These are phyloP conservation scores for Arabidopsis suecica DNA, from an alignment of 345 rosid species.

Conservation along the genomic window DNA sequence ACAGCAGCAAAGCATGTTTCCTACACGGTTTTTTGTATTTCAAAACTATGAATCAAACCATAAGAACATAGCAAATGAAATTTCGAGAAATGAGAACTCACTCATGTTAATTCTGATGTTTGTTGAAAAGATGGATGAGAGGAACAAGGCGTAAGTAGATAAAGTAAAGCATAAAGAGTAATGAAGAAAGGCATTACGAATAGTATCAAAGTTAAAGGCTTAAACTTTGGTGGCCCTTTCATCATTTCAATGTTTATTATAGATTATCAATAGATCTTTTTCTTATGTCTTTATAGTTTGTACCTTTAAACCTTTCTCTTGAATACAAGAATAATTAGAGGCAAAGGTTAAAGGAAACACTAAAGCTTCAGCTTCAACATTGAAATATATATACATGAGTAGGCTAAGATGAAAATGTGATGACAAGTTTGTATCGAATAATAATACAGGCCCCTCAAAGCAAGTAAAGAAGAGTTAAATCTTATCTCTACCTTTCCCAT, in stretches of 20 bases:
- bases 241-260: slow-evolving; percentile 35
- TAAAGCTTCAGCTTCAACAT: slow-evolving; percentile 28
- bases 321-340: slow-evolving; percentile 16
- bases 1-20: slow-evolving; percentile 55
- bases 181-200: slow-evolving; percentile 42
- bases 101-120: slow-evolving; percentile 19
- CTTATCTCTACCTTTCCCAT: slow-evolving; percentile 40
- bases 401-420: slow-evolving; percentile 31
- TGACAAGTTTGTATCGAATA: slow-evolving; percentile 38
- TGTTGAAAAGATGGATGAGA: slow-evolving; percentile 2
- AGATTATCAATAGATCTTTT: background rate
- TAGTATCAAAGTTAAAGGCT: slow-evolving; percentile 30
- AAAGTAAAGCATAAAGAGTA: slow-evolving; percentile 41
- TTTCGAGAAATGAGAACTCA: background rate
- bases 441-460: slow-evolving; percentile 39
- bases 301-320: slow-evolving; percentile 7
- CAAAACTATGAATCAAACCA: slow-evolving; percentile 24
- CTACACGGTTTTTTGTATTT: slow-evolving; percentile 36
- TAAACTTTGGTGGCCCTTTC: slow-evolving; percentile 37
- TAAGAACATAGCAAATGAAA: background rate
- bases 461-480: slow-evolving; percentile 24
- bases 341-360: slow-evolving; percentile 15
- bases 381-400: slow-evolving; percentile 38
- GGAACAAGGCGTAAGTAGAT: slow-evolving; percentile 1
- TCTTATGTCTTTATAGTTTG: slow-evolving; percentile 3